Evolutionary conservation across 1,139 yeast species (phyloP), one percentile per base, ranked within the genome.

Genomic region (Meyerozyma smithsonii): DNA sequence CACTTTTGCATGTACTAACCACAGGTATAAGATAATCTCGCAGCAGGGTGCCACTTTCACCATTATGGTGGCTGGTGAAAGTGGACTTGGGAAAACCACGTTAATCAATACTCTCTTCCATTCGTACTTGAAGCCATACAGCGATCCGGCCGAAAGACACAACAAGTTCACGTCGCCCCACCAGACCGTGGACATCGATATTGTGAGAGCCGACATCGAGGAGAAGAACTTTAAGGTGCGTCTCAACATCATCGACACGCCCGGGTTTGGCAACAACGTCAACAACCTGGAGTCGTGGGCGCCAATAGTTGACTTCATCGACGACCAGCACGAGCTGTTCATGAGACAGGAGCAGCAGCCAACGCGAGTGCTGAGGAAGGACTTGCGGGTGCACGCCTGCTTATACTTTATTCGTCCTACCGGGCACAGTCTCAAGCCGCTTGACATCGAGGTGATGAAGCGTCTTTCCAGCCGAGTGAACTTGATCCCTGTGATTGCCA

Each of bases 311-410:
- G 97, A 90, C 61, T 92, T 90, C 56, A 78, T 92, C 47, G 98
- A 92, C 63, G 98, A 92, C 64, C 98, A 92, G 70, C 97, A 92
- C 60, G 96, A 92, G 64, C 76, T 86, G 23, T 90, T 68, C 60
- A 85, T 92, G 95, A 83, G 87, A 58, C 98, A 94, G 66, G 97
- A 92, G 62, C 95, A 89, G 62, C 98, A 94, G 67, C 98, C 98
- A 28, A 62, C 65, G 44, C 82, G 98, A 62, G 52, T 47, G 4
- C 72, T 69, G 43, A 79, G 74, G 57, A 83, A 81, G 54, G 98
- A 94, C 63, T 70, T 89, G 62, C 78, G 98, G 51, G 97, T 92
- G 26, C 97, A 92, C 58, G 97, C 95, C 4, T 90, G 96, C 62
- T 73, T 92, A 46, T 92, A 92, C 66, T 92, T 92, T 60, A 87